Evolutionary conservation across 192 early-diverging fungal species (phyloP), one percentile per base, ranked within the genome.

Genomic region (Coemansia sp.): DNA sequence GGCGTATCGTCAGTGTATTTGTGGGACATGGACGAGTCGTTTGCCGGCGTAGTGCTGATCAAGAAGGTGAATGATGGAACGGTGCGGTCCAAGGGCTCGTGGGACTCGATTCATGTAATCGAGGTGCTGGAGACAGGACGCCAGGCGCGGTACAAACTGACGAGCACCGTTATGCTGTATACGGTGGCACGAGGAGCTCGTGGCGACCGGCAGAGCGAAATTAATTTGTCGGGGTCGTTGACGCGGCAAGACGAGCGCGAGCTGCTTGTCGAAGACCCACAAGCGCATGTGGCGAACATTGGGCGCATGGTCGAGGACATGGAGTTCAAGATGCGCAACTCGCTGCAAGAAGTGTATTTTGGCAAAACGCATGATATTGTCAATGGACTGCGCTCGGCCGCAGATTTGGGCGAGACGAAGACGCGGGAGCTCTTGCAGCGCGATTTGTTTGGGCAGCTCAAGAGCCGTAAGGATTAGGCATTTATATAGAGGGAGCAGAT

Each of bases 31-130:
- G 85, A 82, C 44, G 90, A 89, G 54, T 89, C 87, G 40, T 99
- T 99, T 85, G 96, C 96, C 8, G 88, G 93, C 6, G 95, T 92
- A 36, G 84, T 99, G 19, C 75, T 99, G 72, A 95, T 99, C 55
- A 98, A 98, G 73, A 99, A 99, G 75, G 90, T 94, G 88, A 86
- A 62, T 26, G 88, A 89, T 59, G 87, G 86, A 19, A 83, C 70
- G 3, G 85, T 83, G 55, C 83, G 86, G 28, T 85, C 88, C 65
- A 93, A 93, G 65, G 96, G 95, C 19, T 87, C 93, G 17, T 99
- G 97, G 97, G 97, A 99, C 68, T 98, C 95, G 11, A 96, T 98
- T 69, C 97, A 99, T 62, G 94, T 99, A 5, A 85, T 99, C 57
- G 93, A 95, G 71, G 95, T 92, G 5, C 74, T 88, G 61, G 92